These are phyloP conservation scores for Thozetella sp. DNA, from an alignment of 495 filamentous ascomycete genomes.

Conservation along the genomic window DNA sequence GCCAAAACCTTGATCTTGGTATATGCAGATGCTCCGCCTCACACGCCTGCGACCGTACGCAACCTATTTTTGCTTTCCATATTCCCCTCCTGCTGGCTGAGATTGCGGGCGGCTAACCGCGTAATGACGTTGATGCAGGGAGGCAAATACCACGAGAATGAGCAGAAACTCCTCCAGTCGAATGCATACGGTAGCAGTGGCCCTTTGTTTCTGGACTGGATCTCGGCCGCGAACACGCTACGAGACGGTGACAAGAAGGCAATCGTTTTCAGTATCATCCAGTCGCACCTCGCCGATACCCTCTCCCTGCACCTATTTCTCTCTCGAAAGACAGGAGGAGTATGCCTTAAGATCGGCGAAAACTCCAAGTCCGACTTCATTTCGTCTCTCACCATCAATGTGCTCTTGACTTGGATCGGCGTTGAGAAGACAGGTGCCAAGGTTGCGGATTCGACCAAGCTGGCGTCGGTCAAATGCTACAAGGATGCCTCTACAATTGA, in stretches of 20 bases:
- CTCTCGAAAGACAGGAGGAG: slow-evolving; percentile 35
- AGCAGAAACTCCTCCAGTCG: slow-evolving; percentile 21
- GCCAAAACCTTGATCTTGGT: slow-evolving; percentile 46
- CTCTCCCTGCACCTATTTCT: slow-evolving; percentile 35
- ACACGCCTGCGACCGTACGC: slow-evolving; percentile 19
- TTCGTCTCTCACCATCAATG: slow-evolving; percentile 38
- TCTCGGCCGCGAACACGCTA: slow-evolving; percentile 27
- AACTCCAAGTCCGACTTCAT: slow-evolving; percentile 23
- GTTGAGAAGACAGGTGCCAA: slow-evolving; percentile 30
- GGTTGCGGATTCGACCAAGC: slow-evolving; percentile 1
- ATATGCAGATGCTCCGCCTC: slow-evolving; percentile 50
- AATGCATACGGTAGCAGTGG: slow-evolving; percentile 28
- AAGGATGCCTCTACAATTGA: slow-evolving; percentile 11
- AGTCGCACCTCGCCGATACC: slow-evolving; percentile 1
- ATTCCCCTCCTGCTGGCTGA: background rate
- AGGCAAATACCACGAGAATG: slow-evolving; percentile 16
- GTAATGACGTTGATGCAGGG: background rate
- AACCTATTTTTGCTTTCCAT: background rate
- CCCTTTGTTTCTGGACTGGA: slow-evolving; percentile 39
- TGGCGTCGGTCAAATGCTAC: slow-evolving; percentile 15
- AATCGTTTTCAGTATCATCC: slow-evolving; percentile 37
- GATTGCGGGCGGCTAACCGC: background rate
- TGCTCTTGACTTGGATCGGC: slow-evolving; percentile 50
- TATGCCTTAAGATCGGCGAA: slow-evolving; percentile 26
- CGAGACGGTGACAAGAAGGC: slow-evolving; percentile 29